Conservation (phyloP, 2,329 filamentous ascomycete genomes). For the Penicillium brevicompactum region DNA sequence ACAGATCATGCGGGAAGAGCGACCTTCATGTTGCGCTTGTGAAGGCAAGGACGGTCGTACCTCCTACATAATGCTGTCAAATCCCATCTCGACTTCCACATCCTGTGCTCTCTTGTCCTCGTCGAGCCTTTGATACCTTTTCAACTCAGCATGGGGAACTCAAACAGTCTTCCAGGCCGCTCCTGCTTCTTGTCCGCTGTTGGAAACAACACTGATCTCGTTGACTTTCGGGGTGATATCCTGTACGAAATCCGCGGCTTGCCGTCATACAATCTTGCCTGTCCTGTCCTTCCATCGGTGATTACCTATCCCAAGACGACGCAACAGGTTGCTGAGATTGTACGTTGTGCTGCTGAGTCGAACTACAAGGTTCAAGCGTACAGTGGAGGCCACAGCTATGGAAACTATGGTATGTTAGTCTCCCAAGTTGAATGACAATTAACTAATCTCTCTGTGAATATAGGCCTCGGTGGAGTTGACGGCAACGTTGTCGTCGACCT, state of each 20-base stretch:
- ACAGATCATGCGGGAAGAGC: neutral
- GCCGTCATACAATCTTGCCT: constrained; percentile 29
- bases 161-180: constrained; percentile 17
- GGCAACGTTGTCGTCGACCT: constrained; percentile 36
- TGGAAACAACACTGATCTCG: constrained; percentile 13
- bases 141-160: constrained; percentile 16
- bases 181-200: constrained; percentile 27
- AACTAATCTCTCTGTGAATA: neutral
- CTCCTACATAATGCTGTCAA: neutral
- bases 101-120: neutral
- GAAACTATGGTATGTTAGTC: constrained; percentile 44
- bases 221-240: constrained; percentile 23
- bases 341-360: constrained; percentile 18
- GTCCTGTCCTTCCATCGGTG: constrained; percentile 22
- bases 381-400: constrained; percentile 29
- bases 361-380: constrained; percentile 23
- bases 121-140: neutral
- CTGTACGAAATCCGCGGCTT: constrained; percentile 17
- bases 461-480: constrained; percentile 38
- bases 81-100: neutral
- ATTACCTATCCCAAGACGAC: constrained; percentile 20
- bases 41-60: neutral
- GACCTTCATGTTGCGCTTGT: neutral
- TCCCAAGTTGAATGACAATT: neutral
- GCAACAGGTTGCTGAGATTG: constrained; percentile 19